Percentiles rank a stretch among this genome's conserved stretches.
These are phyloP conservation scores for Calonectria ilicicola DNA, from an alignment of 2,329 filamentous ascomycete species.

Conservation along the genomic window DNA sequence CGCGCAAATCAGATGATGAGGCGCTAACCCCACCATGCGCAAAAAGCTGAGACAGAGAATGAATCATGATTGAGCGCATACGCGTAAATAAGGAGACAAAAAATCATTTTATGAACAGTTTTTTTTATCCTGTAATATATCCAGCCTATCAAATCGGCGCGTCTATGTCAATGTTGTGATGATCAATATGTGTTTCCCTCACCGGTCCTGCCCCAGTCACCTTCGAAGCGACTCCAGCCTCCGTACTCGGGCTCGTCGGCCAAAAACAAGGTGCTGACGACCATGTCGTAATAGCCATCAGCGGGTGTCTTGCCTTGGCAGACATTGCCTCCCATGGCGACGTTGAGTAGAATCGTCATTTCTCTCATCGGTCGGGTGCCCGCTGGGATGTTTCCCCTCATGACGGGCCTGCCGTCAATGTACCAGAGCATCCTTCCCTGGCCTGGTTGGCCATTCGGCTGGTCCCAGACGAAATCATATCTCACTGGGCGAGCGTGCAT, in stretches of 20 bases:
- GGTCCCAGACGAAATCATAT: slow-evolving; percentile 69
- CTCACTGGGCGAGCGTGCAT: slow-evolving; percentile 60
- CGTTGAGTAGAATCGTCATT: slow-evolving; percentile 67
- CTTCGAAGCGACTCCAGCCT: slow-evolving; percentile 66
- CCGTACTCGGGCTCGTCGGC: slow-evolving; percentile 62
- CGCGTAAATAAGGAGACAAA: background rate
- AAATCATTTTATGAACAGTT: background rate
- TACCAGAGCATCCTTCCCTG: slow-evolving; percentile 68
- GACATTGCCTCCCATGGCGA: slow-evolving; percentile 73
- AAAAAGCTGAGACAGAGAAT: background rate
- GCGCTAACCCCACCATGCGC: background rate
- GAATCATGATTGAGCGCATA: background rate
- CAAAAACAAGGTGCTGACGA: slow-evolving; percentile 65
- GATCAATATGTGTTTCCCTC: slow-evolving; percentile 50
- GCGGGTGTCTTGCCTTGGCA: slow-evolving; percentile 63
- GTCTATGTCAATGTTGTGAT: background rate
- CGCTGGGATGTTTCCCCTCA: slow-evolving; percentile 65
- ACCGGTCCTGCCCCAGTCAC: slow-evolving; percentile 56
- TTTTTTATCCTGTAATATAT: background rate
- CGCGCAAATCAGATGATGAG: background rate
- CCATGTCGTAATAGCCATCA: slow-evolving; percentile 68
- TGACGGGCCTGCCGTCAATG: slow-evolving; percentile 67
- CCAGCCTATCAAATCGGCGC: background rate
- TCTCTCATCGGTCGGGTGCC: slow-evolving; percentile 68
- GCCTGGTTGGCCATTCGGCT: slow-evolving; percentile 55